These are phyloP conservation scores for Boletellus sp. DNA, from an alignment of 768 basidiomycete genomes.

Conservation along the genomic window DNA sequence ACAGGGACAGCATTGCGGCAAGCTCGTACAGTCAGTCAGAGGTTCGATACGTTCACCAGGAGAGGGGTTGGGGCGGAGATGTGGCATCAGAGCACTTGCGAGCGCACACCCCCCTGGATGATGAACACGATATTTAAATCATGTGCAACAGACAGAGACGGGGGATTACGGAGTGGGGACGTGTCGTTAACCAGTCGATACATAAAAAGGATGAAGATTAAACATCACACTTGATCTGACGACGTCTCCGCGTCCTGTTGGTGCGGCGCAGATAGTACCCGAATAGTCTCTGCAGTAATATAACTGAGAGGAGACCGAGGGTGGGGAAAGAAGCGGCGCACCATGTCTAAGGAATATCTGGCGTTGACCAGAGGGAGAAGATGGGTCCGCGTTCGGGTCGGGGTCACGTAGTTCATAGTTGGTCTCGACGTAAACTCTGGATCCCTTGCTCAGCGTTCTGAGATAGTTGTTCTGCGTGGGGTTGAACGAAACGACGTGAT, in stretches of 20 bases:
- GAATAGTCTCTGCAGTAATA: slow-evolving; percentile 46
- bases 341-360: slow-evolving; percentile 84
- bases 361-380: slow-evolving; percentile 67
- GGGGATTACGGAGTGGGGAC: not conserved
- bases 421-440: slow-evolving; percentile 79
- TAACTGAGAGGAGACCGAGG: slow-evolving; percentile 4
- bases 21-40: slow-evolving; percentile 25
- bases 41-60: slow-evolving; percentile 25
- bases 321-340: slow-evolving; percentile 28
- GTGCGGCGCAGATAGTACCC: slow-evolving; percentile 41
- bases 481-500: slow-evolving; percentile 72
- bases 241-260: slow-evolving; percentile 19
- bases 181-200: slow-evolving; percentile 3
- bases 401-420: slow-evolving; percentile 73
- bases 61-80: slow-evolving; percentile 34
- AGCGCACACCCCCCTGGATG: slow-evolving; percentile 40
- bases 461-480: slow-evolving; percentile 60
- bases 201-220: not conserved
- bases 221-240: slow-evolving; percentile 18
- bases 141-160: slow-evolving; percentile 17
- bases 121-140: slow-evolving; percentile 33
- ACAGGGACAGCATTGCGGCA: slow-evolving; percentile 29
- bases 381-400: slow-evolving; percentile 59
- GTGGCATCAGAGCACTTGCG: slow-evolving; percentile 35
- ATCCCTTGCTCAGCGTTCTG: slow-evolving; percentile 61